Evolutionary conservation across 805 yeast species (phyloP).

Genomic region (Metschnikowia kunwiensis): DNA sequence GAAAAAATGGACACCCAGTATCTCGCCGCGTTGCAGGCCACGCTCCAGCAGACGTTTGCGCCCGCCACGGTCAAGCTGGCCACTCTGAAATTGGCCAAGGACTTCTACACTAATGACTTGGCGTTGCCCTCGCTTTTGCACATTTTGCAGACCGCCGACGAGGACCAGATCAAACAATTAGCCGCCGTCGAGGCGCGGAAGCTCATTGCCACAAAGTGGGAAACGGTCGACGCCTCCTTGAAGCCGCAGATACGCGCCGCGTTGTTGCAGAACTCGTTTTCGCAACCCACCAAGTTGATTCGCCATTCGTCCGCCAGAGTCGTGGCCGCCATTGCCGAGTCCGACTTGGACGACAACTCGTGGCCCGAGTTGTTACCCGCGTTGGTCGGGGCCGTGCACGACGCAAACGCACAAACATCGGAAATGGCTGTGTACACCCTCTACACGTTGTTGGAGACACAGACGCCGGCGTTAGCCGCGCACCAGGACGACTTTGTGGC

Average conservation of each 20-base stretch:
- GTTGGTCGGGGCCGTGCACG: conserved; percentile 58
- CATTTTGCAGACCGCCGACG: conserved; percentile 66
- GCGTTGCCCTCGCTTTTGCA: conserved; percentile 82
- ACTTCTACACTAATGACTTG: conserved; percentile 66
- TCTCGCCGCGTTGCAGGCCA: conserved; percentile 68
- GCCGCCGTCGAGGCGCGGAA: conserved; percentile 98
- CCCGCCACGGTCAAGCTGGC: conserved; percentile 88
- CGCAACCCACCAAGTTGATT: conserved; percentile 58
- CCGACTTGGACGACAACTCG: conserved; percentile 57
- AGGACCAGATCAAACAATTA: conserved; percentile 75
- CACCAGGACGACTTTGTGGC: conserved; percentile 66
- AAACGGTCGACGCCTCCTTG: conserved; percentile 42
- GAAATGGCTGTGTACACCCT: conserved; percentile 83
- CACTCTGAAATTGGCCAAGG: conserved; percentile 65
- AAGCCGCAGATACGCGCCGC: conserved; percentile 65
- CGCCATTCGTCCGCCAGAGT: conserved; percentile 90
- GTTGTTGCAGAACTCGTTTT: conserved; percentile 67
- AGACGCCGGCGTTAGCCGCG: conserved; percentile 52
- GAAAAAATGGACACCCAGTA: conserved; percentile 66
- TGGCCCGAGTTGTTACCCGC: conserved; percentile 80
- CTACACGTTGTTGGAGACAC: conserved; percentile 72
- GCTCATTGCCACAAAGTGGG: conserved; percentile 73
- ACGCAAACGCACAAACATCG: conserved; percentile 47
- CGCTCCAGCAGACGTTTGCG: conserved; percentile 71
- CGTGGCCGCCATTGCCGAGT: conserved; percentile 77